Base-by-base conservation (phyloP, 768 basidiomycete species). In the Agaricus subrufescens region DNA sequence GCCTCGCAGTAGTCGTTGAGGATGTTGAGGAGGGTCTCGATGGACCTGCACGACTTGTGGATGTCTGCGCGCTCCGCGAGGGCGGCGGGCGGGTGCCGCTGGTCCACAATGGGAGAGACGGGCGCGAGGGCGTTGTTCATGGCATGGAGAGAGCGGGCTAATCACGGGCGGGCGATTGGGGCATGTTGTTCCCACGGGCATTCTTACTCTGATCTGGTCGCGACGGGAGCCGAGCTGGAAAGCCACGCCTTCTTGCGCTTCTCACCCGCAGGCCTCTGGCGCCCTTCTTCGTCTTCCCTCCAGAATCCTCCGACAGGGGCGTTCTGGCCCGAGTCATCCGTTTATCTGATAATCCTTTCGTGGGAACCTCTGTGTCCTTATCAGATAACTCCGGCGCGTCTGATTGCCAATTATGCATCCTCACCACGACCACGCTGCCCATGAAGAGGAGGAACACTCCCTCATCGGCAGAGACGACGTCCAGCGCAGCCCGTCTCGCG, bases 1-100 rank as follows among this genome's bases (percentile, higher is more conserved):
- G 86, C 84, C 61, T 92, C 87, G 64, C 82, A 86, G 63, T 91
- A 92, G 67, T 90, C 87, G 63, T 81, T 84, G 56, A 92, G 75
- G 46, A 83, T 69, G 59, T 74, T 78, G 56, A 89, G 78, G 30
- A 91, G 78, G 10, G 74, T 72, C 61, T 92, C 89, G 53, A 91
- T 73, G 2, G 87, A 77, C 66, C 85, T 87, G 77, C 91, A 91
- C 5, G 87, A 83, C 68, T 86, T 91, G 76, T 91, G 90, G 12
- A 92, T 78, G 59, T 91, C 89, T 15, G 73, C 66, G 23, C 87
- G 80, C 54, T 91, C 89, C 7, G 81, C 78, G 23, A 54, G 30
- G 30, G 38, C 37, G 5, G 15, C 4, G 9, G 38, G 12, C 1
- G 29, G 38, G 14, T 56, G 46, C 15, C 2, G 27, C 11, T 48